A percentile compares a stretch with the other conserved stretches of the same genome.
Conservation (phyloP, 106 monocot genomes). For the Agapanthus africanus region DNA sequence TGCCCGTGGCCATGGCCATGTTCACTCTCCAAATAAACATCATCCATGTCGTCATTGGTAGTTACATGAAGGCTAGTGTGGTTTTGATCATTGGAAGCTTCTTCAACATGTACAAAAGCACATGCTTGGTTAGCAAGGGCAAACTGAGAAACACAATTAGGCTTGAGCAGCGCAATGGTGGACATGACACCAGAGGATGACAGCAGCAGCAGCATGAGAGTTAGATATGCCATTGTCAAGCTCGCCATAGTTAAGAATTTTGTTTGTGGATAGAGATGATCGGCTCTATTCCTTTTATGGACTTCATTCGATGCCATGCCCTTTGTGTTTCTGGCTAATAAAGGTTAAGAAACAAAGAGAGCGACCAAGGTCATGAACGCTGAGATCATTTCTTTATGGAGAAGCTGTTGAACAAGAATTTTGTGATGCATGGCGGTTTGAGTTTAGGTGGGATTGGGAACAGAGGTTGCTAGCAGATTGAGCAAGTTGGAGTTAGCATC, state of each 20-base stretch:
- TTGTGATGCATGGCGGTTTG: not conserved
- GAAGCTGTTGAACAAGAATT: not conserved
- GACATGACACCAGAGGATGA: not conserved
- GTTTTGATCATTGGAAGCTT: not conserved
- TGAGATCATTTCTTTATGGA: not conserved
- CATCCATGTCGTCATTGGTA: not conserved
- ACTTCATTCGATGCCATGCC: not conserved
- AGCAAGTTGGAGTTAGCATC: not conserved
- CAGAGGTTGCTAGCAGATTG: not conserved
- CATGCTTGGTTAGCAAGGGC: slow-evolving; percentile 39
- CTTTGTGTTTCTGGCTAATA: not conserved
- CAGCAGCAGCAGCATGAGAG: not conserved
- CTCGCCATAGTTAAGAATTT: not conserved
- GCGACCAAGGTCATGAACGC: slow-evolving; percentile 1
- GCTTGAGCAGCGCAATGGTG: slow-evolving; percentile 4
- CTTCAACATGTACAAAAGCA: slow-evolving; percentile 3
- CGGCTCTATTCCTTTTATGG: slow-evolving; percentile 1
- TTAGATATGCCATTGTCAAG: not conserved
- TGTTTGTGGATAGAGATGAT: not conserved
- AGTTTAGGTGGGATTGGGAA: not conserved
- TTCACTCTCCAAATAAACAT: slow-evolving; percentile 9
- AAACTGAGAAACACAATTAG: slow-evolving; percentile 32
- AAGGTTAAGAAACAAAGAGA: not conserved
- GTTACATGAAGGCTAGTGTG: not conserved
- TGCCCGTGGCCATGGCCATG: not conserved